Conservation (phyloP, 2,329 filamentous ascomycete species). For the Metarhizium brunneum region DNA sequence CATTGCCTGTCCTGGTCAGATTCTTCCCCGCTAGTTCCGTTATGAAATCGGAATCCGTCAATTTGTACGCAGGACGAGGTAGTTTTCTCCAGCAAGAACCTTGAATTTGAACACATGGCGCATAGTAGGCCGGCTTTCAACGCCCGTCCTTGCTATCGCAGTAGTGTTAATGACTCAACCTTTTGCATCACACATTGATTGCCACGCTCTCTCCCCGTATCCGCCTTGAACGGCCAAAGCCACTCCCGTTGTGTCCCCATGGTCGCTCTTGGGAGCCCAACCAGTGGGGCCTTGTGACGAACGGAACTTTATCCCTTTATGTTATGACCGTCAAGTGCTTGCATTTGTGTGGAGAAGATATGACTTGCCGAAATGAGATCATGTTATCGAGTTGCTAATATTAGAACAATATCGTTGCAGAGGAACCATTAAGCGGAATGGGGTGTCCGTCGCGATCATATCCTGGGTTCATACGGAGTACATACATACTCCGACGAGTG, state of each 20-base stretch:
- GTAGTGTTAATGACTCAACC: not conserved
- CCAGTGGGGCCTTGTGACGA: not conserved
- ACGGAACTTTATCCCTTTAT: not conserved
- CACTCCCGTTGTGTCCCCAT: not conserved
- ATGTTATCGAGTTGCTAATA: not conserved
- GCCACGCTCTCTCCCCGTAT: not conserved
- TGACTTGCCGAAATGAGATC: not conserved
- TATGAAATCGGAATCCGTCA: not conserved
- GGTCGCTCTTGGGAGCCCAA: not conserved
- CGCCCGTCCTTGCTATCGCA: not conserved
- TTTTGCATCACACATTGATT: not conserved
- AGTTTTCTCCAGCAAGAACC: no score
- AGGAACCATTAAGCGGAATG: no score
- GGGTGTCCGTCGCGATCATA: no score
- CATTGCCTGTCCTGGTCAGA: not conserved
- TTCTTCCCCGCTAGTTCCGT: not conserved
- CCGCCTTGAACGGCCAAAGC: not conserved
- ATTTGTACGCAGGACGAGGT: no score
- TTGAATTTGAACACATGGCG: no score
- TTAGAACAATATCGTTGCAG: not conserved
- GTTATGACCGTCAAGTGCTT: not conserved
- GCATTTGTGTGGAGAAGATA: not conserved
- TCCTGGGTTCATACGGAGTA: no score
- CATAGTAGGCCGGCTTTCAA: not conserved
- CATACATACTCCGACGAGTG: no score